Evolutionary conservation across 2,329 filamentous ascomycete genomes (phyloP).

Genomic region (Fusarium tricinctum): DNA sequence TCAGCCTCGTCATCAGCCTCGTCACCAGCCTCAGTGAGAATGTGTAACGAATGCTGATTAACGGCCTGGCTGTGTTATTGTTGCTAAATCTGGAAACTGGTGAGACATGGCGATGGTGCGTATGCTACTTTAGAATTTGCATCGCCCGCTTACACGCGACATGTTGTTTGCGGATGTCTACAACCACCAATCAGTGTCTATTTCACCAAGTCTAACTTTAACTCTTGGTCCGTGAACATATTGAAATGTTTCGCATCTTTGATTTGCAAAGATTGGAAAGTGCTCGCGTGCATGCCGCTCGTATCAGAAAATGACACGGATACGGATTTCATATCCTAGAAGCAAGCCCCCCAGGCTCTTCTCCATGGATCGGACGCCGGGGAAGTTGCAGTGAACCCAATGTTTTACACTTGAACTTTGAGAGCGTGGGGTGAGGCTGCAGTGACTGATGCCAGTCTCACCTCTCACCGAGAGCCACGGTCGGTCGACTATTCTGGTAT

Average conservation of each 20-base stretch:
- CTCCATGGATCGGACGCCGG: conserved; percentile 9
- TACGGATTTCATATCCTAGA: conserved; percentile 1
- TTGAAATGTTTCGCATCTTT: conserved; percentile 26
- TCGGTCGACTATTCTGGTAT: conserved; percentile 36
- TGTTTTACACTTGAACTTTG: conserved; percentile 2
- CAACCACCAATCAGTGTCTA: conserved; percentile 16
- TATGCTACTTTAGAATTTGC: conserved; percentile 4
- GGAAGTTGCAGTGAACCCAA: conserved; percentile 1
- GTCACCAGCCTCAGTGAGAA: conserved; percentile 23
- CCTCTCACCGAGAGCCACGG: conserved; percentile 27
- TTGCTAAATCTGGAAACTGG: conserved; percentile 30
- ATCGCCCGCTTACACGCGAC: conserved; percentile 35
- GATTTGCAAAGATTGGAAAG: conserved; percentile 26
- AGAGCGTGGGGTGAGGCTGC: conserved; percentile 21
- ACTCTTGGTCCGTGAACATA: conserved; percentile 29
- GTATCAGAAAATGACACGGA: conserved; percentile 18
- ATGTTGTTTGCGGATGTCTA: conserved; percentile 12
- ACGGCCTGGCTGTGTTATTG: neutral
- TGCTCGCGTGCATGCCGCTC: conserved; percentile 40
- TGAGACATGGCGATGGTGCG: neutral
- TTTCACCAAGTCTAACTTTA: conserved; percentile 9
- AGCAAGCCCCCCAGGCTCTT: conserved; percentile 13
- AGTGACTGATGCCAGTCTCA: conserved; percentile 12
- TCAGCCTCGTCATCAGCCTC: conserved; percentile 30
- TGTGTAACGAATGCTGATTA: neutral